A percentile compares a stretch with the other conserved stretches of the same genome.
Evolutionary conservation across 169 alveolate species (phyloP).

Genomic region (Cystoisospora suis): DNA sequence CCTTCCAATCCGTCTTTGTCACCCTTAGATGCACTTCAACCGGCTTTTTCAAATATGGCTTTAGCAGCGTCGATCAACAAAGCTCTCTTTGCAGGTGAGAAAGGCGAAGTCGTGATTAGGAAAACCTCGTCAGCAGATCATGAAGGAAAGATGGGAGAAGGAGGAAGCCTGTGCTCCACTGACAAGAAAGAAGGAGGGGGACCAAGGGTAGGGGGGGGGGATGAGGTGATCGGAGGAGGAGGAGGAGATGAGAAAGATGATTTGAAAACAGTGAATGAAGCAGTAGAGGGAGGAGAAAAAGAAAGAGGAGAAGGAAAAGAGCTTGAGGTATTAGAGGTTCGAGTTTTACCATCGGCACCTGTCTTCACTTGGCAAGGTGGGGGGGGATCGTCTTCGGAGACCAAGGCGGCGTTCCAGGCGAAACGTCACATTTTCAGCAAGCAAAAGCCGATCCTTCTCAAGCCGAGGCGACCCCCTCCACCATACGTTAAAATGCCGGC

Average conservation of each 20-base stretch:
- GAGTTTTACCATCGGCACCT: conserved; percentile 4
- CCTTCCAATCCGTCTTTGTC: conserved; percentile 10
- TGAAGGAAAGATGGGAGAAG: no score
- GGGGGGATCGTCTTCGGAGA: no score
- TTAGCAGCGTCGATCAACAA: conserved; percentile 55
- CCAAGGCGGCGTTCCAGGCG: no score
- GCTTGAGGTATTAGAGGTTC: background rate
- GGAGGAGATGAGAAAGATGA: background rate
- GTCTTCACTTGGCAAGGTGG: conserved; percentile 18
- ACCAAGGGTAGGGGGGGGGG: background rate
- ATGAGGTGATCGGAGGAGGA: background rate
- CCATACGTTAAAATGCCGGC: no score
- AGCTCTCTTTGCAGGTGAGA: conserved; percentile 44
- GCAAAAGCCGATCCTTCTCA: background rate
- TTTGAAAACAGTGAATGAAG: background rate
- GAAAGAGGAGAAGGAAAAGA: background rate
- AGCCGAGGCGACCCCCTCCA: conserved; percentile 19
- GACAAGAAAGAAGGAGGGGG: background rate
- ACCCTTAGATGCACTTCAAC: conserved; percentile 11
- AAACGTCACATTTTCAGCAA: no score
- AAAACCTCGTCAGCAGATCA: no score
- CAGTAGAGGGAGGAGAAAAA: background rate
- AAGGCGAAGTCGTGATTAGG: no score
- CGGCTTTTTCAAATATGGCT: conserved; percentile 50
- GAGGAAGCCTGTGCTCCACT: no score